Evolutionary conservation across 2,329 filamentous ascomycete genomes (phyloP).

Genomic region (Podosphaera xanthii): DNA sequence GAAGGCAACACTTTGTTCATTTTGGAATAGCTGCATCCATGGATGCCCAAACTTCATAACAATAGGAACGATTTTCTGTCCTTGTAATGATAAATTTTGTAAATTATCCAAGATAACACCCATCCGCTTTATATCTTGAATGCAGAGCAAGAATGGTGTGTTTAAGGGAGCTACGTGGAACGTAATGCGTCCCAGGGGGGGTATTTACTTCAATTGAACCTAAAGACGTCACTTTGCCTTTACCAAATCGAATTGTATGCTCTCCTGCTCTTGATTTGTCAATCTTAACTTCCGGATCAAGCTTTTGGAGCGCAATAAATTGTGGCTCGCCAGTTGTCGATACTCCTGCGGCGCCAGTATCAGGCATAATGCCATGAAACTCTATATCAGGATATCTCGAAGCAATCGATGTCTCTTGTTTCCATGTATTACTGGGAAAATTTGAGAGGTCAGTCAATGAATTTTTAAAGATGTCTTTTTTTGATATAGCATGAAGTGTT

Average conservation of each 20-base stretch:
- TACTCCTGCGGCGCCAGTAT: not conserved
- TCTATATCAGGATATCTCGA: too few species aligned
- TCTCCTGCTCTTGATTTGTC: not conserved
- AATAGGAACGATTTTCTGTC: not conserved
- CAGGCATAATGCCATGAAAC: not conserved
- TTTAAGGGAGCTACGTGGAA: not conserved
- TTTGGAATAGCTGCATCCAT: not conserved
- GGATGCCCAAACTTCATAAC: not conserved
- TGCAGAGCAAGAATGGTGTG: not conserved
- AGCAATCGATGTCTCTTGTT: too few species aligned
- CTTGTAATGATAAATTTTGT: not conserved
- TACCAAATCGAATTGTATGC: not conserved
- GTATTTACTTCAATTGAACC: not conserved
- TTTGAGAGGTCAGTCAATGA: too few species aligned
- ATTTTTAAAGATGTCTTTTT: too few species aligned
- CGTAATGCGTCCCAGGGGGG: not conserved
- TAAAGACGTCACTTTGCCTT: not conserved
- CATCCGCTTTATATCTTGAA: not conserved
- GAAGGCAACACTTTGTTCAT: too few species aligned
- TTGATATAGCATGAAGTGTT: too few species aligned
- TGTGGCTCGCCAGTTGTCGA: not conserved
- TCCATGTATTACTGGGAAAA: too few species aligned
- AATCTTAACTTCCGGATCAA: not conserved
- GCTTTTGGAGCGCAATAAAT: not conserved
- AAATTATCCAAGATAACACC: not conserved